Evolutionary conservation across 352 stramenopile species (phyloP).

Genomic region (Globisporangium alternatum): DNA sequence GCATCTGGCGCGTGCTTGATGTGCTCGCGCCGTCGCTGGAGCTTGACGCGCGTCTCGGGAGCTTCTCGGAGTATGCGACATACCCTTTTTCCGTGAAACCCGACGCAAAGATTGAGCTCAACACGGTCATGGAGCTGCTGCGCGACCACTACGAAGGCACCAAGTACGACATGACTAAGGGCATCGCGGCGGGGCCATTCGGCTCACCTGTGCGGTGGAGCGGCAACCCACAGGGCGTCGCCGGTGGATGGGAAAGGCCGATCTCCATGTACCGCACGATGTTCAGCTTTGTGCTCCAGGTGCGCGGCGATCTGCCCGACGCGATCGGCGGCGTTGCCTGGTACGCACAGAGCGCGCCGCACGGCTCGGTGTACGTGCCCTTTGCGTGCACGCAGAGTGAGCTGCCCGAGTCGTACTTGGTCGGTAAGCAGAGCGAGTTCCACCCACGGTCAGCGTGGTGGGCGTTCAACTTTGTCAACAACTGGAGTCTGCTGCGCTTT

Average conservation of each 20-base stretch:
- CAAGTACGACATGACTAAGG: conserved; percentile 84
- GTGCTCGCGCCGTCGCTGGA: conserved; percentile 55
- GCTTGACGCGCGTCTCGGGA: conserved; percentile 39
- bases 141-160: conserved; percentile 92
- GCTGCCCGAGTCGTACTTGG: conserved; percentile 54
- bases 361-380: conserved; percentile 73
- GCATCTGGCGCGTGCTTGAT: conserved; percentile 78
- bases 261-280: conserved; percentile 92
- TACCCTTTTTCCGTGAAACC: conserved; percentile 79
- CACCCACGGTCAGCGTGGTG: conserved; percentile 69
- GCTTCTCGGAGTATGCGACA: conserved; percentile 34
- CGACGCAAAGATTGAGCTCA: conserved; percentile 39
- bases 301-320: conserved; percentile 30
- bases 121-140: conserved; percentile 82
- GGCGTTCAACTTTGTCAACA: conserved; percentile 87
- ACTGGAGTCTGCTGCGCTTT: conserved; percentile 78
- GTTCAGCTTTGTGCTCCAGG: conserved; percentile 79
- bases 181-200: conserved; percentile 87
- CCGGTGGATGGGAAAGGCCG: conserved; percentile 80
- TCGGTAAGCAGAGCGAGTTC: conserved; percentile 70
- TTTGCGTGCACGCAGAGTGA: conserved; percentile 55
- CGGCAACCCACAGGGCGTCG: conserved; percentile 40
- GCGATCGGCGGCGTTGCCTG: conserved; percentile 52
- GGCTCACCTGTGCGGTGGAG: conserved; percentile 84
- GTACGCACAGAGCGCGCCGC: conserved; percentile 63